These are phyloP conservation scores for Hortiboletus campestris DNA, from an alignment of 768 basidiomycete genomes.

Conservation along the genomic window DNA sequence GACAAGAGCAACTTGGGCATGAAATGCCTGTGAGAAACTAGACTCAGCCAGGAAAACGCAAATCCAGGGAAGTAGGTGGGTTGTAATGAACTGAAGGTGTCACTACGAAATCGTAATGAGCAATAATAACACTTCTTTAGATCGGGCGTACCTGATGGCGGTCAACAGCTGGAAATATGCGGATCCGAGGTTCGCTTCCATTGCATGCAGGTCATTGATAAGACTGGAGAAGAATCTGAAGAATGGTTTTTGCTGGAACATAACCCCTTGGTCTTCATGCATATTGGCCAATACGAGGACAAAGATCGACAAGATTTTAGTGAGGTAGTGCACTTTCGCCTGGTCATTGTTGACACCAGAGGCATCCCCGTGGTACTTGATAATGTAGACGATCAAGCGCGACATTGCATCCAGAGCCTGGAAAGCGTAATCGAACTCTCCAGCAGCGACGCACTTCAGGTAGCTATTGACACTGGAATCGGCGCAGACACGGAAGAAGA, in stretches of 20 bases:
- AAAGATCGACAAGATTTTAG: constrained; percentile 96
- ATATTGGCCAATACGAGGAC: constrained; percentile 92
- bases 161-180: constrained; percentile 89
- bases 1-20: constrained; percentile 93
- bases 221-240: constrained; percentile 98
- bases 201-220: constrained; percentile 83
- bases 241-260: constrained; percentile 97
- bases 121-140: neutral
- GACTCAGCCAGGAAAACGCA: constrained; percentile 96
- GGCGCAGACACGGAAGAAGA: constrained; percentile 98
- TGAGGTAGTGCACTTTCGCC: constrained; percentile 94
- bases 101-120: constrained; percentile 45
- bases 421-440: constrained; percentile 77
- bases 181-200: constrained; percentile 81
- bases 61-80: constrained; percentile 97
- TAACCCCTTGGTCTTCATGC: constrained; percentile 89
- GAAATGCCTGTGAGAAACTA: constrained; percentile 94
- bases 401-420: constrained; percentile 95
- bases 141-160: constrained; percentile 67
- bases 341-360: constrained; percentile 90
- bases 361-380: constrained; percentile 99
- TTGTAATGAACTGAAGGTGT: constrained; percentile 93
- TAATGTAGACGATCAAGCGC: constrained; percentile 92
- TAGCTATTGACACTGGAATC: constrained; percentile 92
- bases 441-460: constrained; percentile 66